A percentile compares a stretch with the other conserved stretches of the same genome.
Conservation (phyloP, 2,329 filamentous ascomycete species). For the Colletotrichum sansevieriae region DNA sequence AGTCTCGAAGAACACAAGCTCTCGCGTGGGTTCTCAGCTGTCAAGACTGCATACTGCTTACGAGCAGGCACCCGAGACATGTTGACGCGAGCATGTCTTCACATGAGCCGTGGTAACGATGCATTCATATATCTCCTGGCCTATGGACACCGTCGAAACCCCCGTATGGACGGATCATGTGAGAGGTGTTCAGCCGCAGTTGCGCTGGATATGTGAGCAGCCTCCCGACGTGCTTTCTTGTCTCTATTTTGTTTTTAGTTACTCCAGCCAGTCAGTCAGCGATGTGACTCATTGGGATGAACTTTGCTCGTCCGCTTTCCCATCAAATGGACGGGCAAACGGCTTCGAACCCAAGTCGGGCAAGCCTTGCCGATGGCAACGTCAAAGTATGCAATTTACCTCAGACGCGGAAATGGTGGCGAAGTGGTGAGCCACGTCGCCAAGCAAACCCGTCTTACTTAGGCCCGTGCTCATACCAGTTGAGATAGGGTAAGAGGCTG, state of each 20-base stretch:
- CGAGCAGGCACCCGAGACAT: conserved; percentile 22
- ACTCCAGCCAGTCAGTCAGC: neutral
- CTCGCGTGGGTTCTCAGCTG: conserved; percentile 17
- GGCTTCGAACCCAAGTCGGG: neutral
- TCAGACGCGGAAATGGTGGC: conserved; percentile 7
- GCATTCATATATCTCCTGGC: neutral
- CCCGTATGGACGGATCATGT: neutral
- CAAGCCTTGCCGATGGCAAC: conserved; percentile 1
- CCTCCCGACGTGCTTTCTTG: neutral
- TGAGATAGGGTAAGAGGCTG: neutral
- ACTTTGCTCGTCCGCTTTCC: neutral
- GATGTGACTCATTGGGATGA: conserved; percentile 1
- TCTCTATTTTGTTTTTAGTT: neutral
- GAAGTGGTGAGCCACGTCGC: neutral
- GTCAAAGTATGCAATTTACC: conserved; percentile 3
- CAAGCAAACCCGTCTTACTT: neutral
- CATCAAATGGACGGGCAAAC: neutral
- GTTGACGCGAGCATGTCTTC: neutral
- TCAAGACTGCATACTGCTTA: conserved; percentile 10
- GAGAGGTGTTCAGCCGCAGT: conserved; percentile 22
- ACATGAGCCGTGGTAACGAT: neutral
- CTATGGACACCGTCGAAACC: neutral
- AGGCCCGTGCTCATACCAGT: neutral
- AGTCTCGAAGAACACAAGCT: neutral
- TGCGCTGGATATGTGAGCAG: conserved; percentile 9